phyloP scores from a whole-genome alignment of 306 rosid species.

The Pachyrhizus erosus region DNA sequence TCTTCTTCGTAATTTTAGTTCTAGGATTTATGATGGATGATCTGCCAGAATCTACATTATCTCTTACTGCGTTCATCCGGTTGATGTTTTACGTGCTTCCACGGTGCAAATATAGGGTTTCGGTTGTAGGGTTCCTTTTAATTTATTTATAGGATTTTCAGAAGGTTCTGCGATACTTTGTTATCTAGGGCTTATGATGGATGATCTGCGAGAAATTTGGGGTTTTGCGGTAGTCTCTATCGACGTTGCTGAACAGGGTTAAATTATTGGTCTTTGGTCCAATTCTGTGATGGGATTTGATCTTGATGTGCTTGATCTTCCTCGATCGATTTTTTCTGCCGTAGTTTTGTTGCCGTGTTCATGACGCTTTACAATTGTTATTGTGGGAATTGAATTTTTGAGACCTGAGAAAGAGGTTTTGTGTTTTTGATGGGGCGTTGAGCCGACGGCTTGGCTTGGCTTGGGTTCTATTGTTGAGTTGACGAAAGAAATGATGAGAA shows the following conservation, averaged over 20 bases:
- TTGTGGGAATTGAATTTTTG: not conserved
- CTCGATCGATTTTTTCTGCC: not conserved
- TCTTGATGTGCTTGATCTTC: not conserved
- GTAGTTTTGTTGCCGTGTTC: not conserved
- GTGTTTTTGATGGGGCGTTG: not conserved
- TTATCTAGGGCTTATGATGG: no score
- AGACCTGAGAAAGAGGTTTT: not conserved
- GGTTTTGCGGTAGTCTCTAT: not conserved
- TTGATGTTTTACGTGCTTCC: not conserved
- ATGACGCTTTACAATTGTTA: not conserved
- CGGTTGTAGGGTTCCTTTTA: not conserved
- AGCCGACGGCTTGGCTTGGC: not conserved
- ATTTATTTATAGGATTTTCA: not conserved
- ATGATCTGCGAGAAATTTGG: not conserved
- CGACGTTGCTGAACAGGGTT: not conserved
- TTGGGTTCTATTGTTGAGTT: not conserved
- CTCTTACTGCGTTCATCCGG: not conserved
- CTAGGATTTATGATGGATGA: not conserved
- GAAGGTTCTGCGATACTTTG: not conserved
- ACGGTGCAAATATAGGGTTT: not conserved
- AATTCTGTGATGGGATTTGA: constrained; percentile 5
- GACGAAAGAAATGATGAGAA: not conserved
- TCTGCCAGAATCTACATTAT: not conserved
- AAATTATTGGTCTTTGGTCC: not conserved
- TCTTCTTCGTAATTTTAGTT: not conserved